Conservation (phyloP, 306 rosid genomes). For the Citrullus mucosospermus region DNA sequence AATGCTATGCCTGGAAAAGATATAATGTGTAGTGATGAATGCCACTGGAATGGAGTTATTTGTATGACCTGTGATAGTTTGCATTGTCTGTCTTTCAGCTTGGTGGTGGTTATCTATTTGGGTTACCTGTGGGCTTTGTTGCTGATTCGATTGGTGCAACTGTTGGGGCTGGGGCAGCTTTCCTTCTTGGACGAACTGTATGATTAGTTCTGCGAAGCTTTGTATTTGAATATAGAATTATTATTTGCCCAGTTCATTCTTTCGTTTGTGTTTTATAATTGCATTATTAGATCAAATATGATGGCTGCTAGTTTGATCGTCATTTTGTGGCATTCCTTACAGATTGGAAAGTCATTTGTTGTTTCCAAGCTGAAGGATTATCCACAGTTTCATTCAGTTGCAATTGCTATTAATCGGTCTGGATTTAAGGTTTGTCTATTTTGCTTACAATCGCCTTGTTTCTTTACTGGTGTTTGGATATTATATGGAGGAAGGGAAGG, state of each 20-base stretch:
- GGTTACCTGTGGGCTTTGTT: slow-evolving; percentile 41
- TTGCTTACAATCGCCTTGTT: background rate
- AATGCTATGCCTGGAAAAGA: background rate
- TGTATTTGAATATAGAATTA: background rate
- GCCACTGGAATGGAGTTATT: background rate
- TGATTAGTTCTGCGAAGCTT: background rate
- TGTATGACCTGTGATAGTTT: background rate
- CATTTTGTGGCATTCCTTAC: slow-evolving; percentile 17
- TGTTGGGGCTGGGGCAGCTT: slow-evolving; percentile 44
- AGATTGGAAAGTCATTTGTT: slow-evolving; percentile 91
- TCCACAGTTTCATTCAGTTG: slow-evolving; percentile 78
- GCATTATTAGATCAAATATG: background rate
- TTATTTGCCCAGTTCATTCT: background rate
- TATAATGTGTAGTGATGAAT: background rate
- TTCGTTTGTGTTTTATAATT: background rate
- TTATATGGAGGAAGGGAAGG: background rate
- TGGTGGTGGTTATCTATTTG: slow-evolving; percentile 59
- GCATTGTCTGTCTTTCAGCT: slow-evolving; percentile 21
- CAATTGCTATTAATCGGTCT: slow-evolving; percentile 67
- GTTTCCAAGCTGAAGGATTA: slow-evolving; percentile 86
- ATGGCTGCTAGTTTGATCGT: slow-evolving; percentile 1
- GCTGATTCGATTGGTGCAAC: slow-evolving; percentile 53
- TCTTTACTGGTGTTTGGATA: background rate
- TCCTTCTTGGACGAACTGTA: slow-evolving; percentile 44
- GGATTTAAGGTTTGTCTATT: slow-evolving; percentile 73